These are phyloP conservation scores for Populus davidiana DNA, from an alignment of 345 rosid species.

Conservation along the genomic window DNA sequence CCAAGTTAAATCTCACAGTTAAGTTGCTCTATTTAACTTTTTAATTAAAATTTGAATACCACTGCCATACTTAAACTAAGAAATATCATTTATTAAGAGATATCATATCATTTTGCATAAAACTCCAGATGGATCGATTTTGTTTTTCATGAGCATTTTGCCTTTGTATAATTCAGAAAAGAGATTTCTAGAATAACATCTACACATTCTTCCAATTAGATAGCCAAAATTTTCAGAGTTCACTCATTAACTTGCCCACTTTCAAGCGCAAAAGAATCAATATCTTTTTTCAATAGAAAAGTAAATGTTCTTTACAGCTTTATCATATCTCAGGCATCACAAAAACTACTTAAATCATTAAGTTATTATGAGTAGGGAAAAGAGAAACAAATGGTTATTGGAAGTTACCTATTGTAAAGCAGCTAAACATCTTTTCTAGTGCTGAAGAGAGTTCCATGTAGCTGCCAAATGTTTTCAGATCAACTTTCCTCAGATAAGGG, in stretches of 20 bases:
- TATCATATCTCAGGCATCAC: neutral
- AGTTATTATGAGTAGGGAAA: neutral
- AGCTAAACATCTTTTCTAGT: constrained; percentile 31
- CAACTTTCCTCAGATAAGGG: constrained; percentile 27
- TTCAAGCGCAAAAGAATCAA: neutral
- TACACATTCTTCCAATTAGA: neutral
- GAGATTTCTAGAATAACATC: neutral
- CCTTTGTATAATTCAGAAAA: no score
- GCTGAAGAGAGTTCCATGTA: constrained; percentile 22
- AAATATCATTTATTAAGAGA: neutral
- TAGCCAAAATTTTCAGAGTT: neutral
- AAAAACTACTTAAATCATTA: neutral
- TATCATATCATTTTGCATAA: neutral
- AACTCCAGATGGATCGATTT: neutral
- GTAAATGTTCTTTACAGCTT: neutral
- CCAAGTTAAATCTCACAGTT: neutral
- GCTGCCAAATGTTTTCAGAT: constrained; percentile 18
- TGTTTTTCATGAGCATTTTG: neutral
- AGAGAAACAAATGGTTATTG: neutral
- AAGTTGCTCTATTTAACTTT: neutral
- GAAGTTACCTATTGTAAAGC: constrained; percentile 63
- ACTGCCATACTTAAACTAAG: neutral
- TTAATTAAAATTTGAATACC: no score
- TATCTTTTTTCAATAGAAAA: neutral
- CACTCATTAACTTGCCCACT: neutral